phyloP scores from a whole-genome alignment of 441 rosid species.

The Adansonia gregorii region DNA sequence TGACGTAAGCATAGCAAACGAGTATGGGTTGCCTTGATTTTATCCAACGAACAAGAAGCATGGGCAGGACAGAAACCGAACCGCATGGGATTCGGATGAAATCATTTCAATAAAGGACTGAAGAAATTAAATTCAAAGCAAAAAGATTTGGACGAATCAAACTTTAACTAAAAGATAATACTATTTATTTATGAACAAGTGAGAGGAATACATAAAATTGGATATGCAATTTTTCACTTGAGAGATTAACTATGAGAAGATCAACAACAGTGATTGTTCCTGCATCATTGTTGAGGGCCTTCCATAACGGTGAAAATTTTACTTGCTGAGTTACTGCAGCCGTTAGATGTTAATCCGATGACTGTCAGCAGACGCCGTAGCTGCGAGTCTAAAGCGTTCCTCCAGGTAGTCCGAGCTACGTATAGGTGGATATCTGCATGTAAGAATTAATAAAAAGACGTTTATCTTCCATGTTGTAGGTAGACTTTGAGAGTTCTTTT shows the following conservation, averaged over 20 bases:
- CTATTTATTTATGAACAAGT: neutral
- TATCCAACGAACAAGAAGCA: no score
- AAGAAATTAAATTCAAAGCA: no score
- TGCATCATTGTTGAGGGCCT: neutral
- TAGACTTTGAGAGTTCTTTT: neutral
- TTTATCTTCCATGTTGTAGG: neutral
- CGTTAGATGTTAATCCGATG: neutral
- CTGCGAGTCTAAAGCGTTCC: constrained; percentile 56
- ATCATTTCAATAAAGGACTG: no score
- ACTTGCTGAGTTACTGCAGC: neutral
- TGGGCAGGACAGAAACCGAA: no score
- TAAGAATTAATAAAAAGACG: neutral
- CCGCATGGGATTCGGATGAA: no score
- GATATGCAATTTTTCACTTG: neutral
- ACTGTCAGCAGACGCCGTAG: constrained; percentile 30
- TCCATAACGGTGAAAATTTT: neutral
- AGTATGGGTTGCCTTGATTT: no score
- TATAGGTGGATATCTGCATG: constrained; percentile 63
- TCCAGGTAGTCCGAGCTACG: constrained; percentile 66
- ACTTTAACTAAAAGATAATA: no score
- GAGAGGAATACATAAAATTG: neutral
- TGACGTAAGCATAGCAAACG: no score
- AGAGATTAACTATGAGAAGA: neutral
- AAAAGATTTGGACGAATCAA: no score
- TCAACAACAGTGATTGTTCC: neutral